These are phyloP conservation scores for Aspergillus glaucus DNA, from an alignment of 2,329 filamentous ascomycete species.

Conservation along the genomic window DNA sequence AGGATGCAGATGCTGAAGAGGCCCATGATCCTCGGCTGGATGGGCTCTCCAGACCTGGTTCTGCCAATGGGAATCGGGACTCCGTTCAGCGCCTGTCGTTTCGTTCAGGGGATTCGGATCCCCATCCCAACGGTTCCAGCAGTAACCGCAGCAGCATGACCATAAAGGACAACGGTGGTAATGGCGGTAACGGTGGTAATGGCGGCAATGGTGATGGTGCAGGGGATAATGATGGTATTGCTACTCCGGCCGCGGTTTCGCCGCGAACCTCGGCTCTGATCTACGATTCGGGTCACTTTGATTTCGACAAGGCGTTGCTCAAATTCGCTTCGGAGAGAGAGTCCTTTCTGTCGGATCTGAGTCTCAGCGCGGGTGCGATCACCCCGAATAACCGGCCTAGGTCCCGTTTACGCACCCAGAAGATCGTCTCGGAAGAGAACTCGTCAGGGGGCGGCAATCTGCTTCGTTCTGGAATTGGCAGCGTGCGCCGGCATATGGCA, in stretches of 20 bases:
- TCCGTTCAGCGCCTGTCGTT: conserved; percentile 41
- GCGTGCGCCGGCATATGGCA: conserved; percentile 85
- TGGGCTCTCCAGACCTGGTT: conserved; percentile 36
- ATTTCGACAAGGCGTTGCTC: conserved; percentile 86
- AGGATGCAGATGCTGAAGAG: conserved; percentile 53
- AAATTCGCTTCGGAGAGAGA: conserved; percentile 97
- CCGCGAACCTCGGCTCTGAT: conserved; percentile 36
- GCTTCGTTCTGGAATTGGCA: conserved; percentile 63
- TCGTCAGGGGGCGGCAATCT: conserved; percentile 37
- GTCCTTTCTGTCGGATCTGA: conserved; percentile 85
- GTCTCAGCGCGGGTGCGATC: conserved; percentile 77
- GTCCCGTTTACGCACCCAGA: conserved; percentile 72
- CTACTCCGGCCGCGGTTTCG: conserved; percentile 14
- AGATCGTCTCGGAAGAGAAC: conserved; percentile 68
- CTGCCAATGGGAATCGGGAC: conserved; percentile 26
- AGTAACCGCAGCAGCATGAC: conserved; percentile 62
- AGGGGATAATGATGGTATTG: background rate
- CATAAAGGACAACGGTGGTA: conserved; percentile 46
- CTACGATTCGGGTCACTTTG: conserved; percentile 56
- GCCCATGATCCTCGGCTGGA: conserved; percentile 29
- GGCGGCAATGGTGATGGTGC: background rate
- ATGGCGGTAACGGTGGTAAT: conserved; percentile 13
- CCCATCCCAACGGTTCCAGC: conserved; percentile 39
- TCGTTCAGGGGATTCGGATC: conserved; percentile 45
- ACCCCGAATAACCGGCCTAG: conserved; percentile 61